These are phyloP conservation scores for Pisolithus albus DNA, from an alignment of 768 basidiomycete genomes.

Conservation along the genomic window DNA sequence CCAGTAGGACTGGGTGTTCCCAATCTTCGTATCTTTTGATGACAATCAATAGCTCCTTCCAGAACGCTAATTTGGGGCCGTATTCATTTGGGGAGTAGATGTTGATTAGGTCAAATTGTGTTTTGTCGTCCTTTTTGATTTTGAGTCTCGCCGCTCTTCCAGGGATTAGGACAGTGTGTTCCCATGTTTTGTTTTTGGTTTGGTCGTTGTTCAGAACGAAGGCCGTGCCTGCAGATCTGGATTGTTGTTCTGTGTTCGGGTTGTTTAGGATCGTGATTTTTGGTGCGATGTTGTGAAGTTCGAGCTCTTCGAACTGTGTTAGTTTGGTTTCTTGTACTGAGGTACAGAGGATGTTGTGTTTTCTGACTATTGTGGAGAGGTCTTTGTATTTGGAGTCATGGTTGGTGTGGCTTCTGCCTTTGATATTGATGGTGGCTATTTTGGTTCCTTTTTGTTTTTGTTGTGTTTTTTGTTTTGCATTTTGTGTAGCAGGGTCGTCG, in stretches of 20 bases:
- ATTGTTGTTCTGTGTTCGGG: background rate
- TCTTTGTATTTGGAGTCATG: background rate
- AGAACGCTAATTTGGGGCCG: slow-evolving; percentile 21
- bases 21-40: slow-evolving; percentile 9
- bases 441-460: background rate
- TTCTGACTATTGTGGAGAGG: background rate
- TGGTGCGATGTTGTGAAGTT: background rate
- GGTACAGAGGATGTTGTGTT: background rate
- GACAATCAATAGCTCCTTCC: slow-evolving; percentile 8
- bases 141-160: slow-evolving; percentile 21
- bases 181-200: background rate
- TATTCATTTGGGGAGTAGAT: slow-evolving; percentile 34
- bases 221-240: background rate
- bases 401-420: background rate
- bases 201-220: background rate
- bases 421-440: background rate
- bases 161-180: slow-evolving; percentile 12
- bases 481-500: too few species aligned
- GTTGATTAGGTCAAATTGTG: slow-evolving; percentile 18
- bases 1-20: slow-evolving; percentile 27
- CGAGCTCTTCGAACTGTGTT: background rate
- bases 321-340: background rate
- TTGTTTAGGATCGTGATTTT: background rate
- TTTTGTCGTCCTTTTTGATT: slow-evolving; percentile 8
- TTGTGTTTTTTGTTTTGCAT: too few species aligned